Base-by-base conservation (phyloP, 1,284 basidiomycete species). In the Coriolopsis trogii region DNA sequence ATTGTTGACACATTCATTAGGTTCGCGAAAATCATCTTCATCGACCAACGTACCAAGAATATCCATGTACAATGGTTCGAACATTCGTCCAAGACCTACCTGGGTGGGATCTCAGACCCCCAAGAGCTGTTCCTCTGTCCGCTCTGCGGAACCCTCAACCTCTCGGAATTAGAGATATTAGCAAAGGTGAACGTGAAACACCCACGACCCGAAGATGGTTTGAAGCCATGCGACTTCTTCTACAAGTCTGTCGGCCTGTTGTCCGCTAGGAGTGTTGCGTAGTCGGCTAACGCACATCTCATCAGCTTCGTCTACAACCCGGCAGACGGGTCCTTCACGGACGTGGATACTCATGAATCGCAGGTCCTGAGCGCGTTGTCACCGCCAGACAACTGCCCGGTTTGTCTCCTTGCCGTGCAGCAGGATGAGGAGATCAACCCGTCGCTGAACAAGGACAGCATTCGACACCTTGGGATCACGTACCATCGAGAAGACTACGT, bases 21-120 rank as follows among this genome's bases (percentile, higher is more conserved):
- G 86, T 87, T 90, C 65, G 87, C 74, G 0, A 74, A 73, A 57
- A 82, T 91, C 23, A 61, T 84, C 0, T 78, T 73, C 46, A 77
- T 88, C 43, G 66, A 78, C 20, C 71, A 77, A 28, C 48, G 68
- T 1, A 63, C 44, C 23, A 56, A 75, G 47, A 66, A 56, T 1
- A 75, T 77, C 0, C 89, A 91, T 66, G 66, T 87, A 4, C 85
- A 82, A 34, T 91, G 87, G 86, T 79, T 85, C 26, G 77, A 86
- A 42, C 87, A 89, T 60, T 78, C 80, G 0, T 78, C 79, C 0
- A 75, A 80, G 51, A 84, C 82, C 0, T 65, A 80, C 24, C 63
- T 89, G 23, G 69, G 75, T 26, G 82, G 87, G 51, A 66, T 89
- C 8, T 78, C 77, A 0, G 70, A 85, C 54, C 70, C 79, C 0